Evolutionary conservation across 163 green algal species (phyloP), one percentile per base, ranked within the genome.

Genomic region (Chlamydomonas reinhardtii): DNA sequence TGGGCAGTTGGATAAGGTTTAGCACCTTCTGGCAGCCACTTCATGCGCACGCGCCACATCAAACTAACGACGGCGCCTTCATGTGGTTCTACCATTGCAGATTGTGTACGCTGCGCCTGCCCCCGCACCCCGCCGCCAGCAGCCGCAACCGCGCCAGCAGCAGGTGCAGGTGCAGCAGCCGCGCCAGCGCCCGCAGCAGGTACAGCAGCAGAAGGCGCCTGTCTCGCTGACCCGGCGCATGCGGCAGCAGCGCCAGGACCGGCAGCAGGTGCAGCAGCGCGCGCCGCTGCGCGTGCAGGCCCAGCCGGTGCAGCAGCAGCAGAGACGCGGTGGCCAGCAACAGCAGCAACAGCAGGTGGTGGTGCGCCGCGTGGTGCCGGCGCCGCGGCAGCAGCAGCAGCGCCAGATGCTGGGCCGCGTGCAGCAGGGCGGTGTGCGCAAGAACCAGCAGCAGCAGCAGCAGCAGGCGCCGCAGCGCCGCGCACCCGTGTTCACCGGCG

Each of bases 391-490:
- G 35, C 70, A 80, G 61, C 80, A 86, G 37, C 80, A 86, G 54
- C 80, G 70, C 0, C 48, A 73, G 80, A 65, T 73, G 70, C 70
- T 86, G 25, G 70, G 80, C 0, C 69, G 56, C 32, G 80, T 86
- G 24, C 70, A 79, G 70, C 70, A 79, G 56, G 80, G 80, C 56
- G 80, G 69, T 14, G 69, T 86, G 56, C 80, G 80, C 32, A 86
- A 86, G 35, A 68, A 20, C 62, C 31, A 69, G 83, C 74, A 89
- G 48, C 83, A 88, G 83, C 74, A n/a, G n/a, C n/a, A 82, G 75
- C 75, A 72, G n/a, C 22, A 32, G 35, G 43, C 66, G 15, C 4
- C 34, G 25, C 69, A 73, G 56, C 52, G 70, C 43, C 69, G 80
- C 20, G 80, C 80, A 35, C 80, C 80, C 20, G 70, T 86, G 4